Percentiles rank a stretch among this genome's conserved stretches.
Evolutionary conservation across 2,329 filamentous ascomycete genomes (phyloP).

Genomic region (Diaporthe helianthi): DNA sequence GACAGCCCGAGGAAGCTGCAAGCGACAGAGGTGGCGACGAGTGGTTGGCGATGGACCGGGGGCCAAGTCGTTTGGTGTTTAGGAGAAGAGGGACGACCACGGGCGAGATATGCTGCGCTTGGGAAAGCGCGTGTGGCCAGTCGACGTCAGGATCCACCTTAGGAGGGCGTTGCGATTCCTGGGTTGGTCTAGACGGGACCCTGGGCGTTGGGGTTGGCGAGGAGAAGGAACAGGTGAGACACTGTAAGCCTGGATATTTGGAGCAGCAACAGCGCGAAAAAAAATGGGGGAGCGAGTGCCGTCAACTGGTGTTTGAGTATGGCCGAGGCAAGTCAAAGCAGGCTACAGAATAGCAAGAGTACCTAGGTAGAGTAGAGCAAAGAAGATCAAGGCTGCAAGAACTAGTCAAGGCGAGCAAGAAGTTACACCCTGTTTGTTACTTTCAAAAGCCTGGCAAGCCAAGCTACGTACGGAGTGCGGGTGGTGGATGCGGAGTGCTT

Average conservation of each 20-base stretch:
- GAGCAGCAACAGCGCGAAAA: slow-evolving; percentile 16
- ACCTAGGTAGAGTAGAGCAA: background rate
- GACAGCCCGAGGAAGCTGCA: slow-evolving; percentile 29
- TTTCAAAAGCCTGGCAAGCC: slow-evolving; percentile 9
- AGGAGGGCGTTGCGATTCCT: slow-evolving; percentile 23
- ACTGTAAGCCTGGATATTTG: slow-evolving; percentile 18
- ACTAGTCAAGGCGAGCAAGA: background rate
- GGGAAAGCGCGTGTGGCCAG: slow-evolving; percentile 28
- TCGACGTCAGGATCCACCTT: slow-evolving; percentile 24
- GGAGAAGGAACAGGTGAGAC: slow-evolving; percentile 19
- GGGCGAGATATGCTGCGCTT: slow-evolving; percentile 24
- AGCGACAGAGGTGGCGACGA: background rate
- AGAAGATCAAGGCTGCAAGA: background rate
- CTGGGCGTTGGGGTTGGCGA: slow-evolving; percentile 18
- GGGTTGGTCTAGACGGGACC: slow-evolving; percentile 3
- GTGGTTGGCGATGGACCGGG: slow-evolving; percentile 2
- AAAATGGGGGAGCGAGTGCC: slow-evolving; percentile 3
- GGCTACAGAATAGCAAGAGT: background rate
- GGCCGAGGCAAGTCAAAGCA: slow-evolving; percentile 9
- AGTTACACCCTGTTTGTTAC: background rate
- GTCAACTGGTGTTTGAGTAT: background rate
- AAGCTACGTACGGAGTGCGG: slow-evolving; percentile 28
- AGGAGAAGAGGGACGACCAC: slow-evolving; percentile 1
- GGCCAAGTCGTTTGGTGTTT: background rate
- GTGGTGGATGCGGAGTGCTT: slow-evolving; percentile 26